Conservation (phyloP, 192 early-diverging fungal species). For the Backusella parvicylindrica region DNA sequence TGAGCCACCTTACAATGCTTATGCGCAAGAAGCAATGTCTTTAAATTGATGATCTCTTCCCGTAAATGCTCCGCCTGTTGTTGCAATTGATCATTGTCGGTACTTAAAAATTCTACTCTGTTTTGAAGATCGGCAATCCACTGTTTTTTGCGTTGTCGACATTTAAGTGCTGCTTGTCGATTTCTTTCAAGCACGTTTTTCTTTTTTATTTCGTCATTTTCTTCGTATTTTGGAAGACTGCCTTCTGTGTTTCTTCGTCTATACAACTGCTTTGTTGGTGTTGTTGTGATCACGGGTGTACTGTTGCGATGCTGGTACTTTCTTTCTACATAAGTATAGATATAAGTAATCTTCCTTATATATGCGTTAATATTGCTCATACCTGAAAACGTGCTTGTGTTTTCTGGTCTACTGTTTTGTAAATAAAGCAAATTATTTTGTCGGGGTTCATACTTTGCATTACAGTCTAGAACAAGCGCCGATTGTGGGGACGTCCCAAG, state of each 20-base stretch:
- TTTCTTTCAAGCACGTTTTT: constrained; percentile 9
- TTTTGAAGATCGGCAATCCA: constrained; percentile 10
- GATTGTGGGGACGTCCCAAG: background rate
- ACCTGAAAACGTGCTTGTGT: background rate
- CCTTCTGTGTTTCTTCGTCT: background rate
- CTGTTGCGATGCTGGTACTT: background rate
- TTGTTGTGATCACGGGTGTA: background rate
- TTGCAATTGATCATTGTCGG: background rate
- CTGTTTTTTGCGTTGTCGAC: constrained; percentile 6
- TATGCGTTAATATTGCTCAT: background rate
- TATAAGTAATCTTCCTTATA: background rate
- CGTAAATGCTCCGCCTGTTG: background rate
- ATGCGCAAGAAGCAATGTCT: background rate
- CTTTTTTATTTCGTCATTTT: background rate
- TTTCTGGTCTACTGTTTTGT: background rate
- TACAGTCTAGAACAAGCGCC: background rate
- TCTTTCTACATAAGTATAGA: background rate
- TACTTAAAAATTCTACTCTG: background rate
- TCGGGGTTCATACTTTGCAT: background rate
- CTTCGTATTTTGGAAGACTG: background rate
- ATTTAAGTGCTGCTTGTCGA: constrained; percentile 6
- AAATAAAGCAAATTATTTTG: background rate
- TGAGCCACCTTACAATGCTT: background rate
- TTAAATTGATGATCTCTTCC: constrained; percentile 3
- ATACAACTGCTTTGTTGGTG: background rate